A percentile compares a stretch with the other conserved stretches of the same genome.
These are phyloP conservation scores for Iberis pinnata DNA, from an alignment of 345 rosid genomes.

Conservation along the genomic window DNA sequence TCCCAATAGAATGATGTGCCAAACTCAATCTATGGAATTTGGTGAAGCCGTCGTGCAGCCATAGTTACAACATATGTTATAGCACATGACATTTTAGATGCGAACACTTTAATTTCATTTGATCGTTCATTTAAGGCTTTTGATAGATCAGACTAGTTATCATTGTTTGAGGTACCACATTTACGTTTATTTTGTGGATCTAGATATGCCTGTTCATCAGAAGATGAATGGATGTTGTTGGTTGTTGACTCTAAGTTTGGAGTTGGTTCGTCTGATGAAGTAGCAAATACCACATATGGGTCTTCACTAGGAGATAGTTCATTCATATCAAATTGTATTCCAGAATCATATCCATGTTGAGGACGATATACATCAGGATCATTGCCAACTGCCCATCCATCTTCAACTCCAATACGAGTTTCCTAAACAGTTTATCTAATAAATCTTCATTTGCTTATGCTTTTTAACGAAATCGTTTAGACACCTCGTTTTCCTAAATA, in stretches of 20 bases:
- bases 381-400: slow-evolving; percentile 3
- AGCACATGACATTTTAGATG: background rate
- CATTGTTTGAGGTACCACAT: background rate
- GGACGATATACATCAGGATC: slow-evolving; percentile 4
- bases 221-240: background rate
- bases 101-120: background rate
- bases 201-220: background rate
- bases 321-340: background rate
- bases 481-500: background rate
- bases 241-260: background rate
- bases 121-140: background rate
- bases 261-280: background rate
- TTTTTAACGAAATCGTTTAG: background rate
- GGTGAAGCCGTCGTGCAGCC: background rate
- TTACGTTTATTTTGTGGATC: background rate
- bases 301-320: background rate
- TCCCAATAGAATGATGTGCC: background rate
- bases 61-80: background rate
- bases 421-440: background rate
- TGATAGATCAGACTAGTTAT: background rate
- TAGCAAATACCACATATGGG: background rate
- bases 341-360: background rate
- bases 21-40: background rate
- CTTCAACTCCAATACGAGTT: background rate
- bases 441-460: background rate